phyloP scores from a whole-genome alignment of 345 rosid genomes.

The Aquilaria sinensis region DNA sequence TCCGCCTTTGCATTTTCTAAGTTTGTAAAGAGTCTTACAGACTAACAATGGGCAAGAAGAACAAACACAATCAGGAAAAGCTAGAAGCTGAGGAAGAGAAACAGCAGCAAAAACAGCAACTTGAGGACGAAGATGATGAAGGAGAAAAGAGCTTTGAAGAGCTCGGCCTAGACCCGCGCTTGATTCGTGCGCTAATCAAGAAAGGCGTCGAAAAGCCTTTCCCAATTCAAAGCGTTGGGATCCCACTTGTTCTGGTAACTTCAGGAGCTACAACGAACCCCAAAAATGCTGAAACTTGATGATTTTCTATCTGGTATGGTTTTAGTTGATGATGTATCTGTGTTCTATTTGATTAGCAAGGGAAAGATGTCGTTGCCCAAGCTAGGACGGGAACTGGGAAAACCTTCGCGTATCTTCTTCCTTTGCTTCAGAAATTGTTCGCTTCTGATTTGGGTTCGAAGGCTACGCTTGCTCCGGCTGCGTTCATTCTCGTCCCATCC shows the following conservation, averaged over 20 bases:
- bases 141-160: slow-evolving; percentile 66
- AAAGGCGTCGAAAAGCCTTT: slow-evolving; percentile 67
- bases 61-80: slow-evolving; percentile 12
- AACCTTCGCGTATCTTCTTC: slow-evolving; percentile 80
- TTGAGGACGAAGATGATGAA: slow-evolving; percentile 19
- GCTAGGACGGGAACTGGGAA: slow-evolving; percentile 93
- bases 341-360: slow-evolving; percentile 40
- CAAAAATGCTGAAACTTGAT: too few relatives aligned
- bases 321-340: background rate
- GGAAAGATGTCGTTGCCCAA: slow-evolving; percentile 85
- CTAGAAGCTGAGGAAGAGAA: slow-evolving; percentile 14
- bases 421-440: slow-evolving; percentile 81
- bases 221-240: slow-evolving; percentile 61
- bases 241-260: slow-evolving; percentile 66
- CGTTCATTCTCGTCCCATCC: slow-evolving; percentile 71
- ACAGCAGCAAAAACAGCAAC: slow-evolving; percentile 15
- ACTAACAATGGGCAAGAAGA: slow-evolving; percentile 1
- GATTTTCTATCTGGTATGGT: too few relatives aligned
- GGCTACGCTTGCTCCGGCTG: slow-evolving; percentile 60
- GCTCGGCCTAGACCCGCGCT: slow-evolving; percentile 68
- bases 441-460: slow-evolving; percentile 28
- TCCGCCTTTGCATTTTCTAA: too few relatives aligned
- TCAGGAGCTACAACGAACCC: background rate
- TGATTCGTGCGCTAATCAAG: slow-evolving; percentile 69
- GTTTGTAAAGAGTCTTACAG: too few relatives aligned